A percentile compares a stretch with the other conserved stretches of the same genome.
phyloP scores from a whole-genome alignment of 352 stramenopile genomes.

The Phytophthora chlamydospora region DNA sequence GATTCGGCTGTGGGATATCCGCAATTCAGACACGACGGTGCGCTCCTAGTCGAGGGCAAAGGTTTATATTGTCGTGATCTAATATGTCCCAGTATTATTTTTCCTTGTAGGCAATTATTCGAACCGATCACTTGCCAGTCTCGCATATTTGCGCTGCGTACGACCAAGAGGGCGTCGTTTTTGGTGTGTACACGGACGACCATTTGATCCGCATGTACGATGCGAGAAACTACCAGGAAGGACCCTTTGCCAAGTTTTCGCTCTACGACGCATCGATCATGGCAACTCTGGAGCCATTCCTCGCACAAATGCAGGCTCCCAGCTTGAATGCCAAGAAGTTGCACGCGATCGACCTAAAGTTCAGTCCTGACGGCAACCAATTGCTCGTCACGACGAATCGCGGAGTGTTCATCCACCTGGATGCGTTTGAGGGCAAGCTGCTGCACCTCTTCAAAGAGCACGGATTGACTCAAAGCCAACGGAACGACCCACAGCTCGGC shows the following conservation, averaged over 20 bases:
- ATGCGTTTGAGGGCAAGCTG: conserved; percentile 85
- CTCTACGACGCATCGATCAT: conserved; percentile 81
- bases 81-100: neutral
- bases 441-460: conserved; percentile 77
- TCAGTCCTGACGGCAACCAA: conserved; percentile 87
- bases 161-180: conserved; percentile 86
- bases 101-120: conserved; percentile 58
- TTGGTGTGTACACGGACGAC: conserved; percentile 87
- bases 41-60: neutral
- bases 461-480: conserved; percentile 34
- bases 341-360: conserved; percentile 81
- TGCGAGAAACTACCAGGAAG: conserved; percentile 87
- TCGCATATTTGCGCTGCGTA: conserved; percentile 75
- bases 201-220: conserved; percentile 90
- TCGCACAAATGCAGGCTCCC: conserved; percentile 56
- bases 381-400: conserved; percentile 85
- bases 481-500: conserved; percentile 55
- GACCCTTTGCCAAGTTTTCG: conserved; percentile 89
- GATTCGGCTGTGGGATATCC: conserved; percentile 84
- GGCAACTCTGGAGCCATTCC: conserved; percentile 61
- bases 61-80: neutral
- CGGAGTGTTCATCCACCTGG: conserved; percentile 80
- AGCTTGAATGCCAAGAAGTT: conserved; percentile 66
- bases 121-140: conserved; percentile 64
- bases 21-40: conserved; percentile 66